Percentiles rank a stretch among this genome's conserved stretches.
phyloP scores from a whole-genome alignment of 116 monocot genomes.

The Papilionanthe hybrid region DNA sequence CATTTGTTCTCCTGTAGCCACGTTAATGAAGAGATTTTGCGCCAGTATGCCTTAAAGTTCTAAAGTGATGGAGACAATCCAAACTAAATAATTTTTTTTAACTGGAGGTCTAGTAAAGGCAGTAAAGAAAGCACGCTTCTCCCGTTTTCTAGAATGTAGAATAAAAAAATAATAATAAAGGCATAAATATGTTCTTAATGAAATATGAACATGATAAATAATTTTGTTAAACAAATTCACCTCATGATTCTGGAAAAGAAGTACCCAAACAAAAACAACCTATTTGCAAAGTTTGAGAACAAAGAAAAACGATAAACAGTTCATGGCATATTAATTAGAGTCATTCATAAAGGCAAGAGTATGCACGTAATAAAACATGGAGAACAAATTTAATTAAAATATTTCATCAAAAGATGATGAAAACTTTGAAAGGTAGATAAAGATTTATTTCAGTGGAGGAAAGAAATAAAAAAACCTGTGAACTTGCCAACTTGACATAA shows the following conservation, averaged over 20 bases:
- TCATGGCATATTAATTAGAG: not conserved
- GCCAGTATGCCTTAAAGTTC: not conserved
- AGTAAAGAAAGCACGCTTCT: not conserved
- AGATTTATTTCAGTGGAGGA: not conserved
- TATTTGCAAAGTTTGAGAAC: not conserved
- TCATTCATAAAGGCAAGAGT: not conserved
- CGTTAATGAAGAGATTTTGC: not conserved
- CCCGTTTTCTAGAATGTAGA: not conserved
- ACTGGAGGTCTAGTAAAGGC: not conserved
- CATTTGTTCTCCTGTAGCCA: no score
- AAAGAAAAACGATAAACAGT: not conserved
- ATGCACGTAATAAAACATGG: not conserved
- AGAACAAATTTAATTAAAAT: not conserved
- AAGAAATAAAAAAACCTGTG: conserved; percentile 46
- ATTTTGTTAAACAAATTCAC: no score
- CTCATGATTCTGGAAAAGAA: not conserved
- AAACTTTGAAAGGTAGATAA: conserved; percentile 1
- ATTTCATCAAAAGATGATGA: not conserved
- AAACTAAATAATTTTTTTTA: not conserved
- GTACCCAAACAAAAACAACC: not conserved
- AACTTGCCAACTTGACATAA: conserved; percentile 88
- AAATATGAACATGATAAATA: not conserved
- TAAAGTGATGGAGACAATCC: not conserved
- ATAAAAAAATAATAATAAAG: not conserved
- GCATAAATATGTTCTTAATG: not conserved